Conservation (phyloP, 2,329 filamentous ascomycete species). For the Phoma herbarum region DNA sequence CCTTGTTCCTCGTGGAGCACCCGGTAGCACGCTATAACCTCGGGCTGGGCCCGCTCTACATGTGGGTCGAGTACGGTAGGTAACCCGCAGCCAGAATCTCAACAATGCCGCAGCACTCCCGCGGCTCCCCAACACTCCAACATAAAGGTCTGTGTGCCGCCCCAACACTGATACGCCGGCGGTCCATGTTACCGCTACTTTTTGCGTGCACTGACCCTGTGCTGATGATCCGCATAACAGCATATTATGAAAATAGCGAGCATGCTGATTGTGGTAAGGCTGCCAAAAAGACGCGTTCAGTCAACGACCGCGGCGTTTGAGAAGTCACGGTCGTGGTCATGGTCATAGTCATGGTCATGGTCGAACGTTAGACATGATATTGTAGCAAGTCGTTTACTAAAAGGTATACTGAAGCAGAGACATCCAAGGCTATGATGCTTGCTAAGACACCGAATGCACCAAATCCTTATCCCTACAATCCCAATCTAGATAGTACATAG, state of each 20-base stretch:
- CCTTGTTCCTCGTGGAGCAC: neutral
- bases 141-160: neutral
- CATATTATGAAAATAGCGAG: neutral
- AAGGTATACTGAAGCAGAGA: slow-evolving; percentile 42
- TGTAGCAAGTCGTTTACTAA: slow-evolving; percentile 37
- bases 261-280: neutral
- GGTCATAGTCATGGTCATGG: neutral
- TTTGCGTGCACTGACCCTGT: neutral
- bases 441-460: slow-evolving; percentile 39
- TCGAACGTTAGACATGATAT: slow-evolving; percentile 38
- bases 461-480: slow-evolving; percentile 45
- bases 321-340: neutral
- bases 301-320: slow-evolving; percentile 8
- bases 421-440: slow-evolving; percentile 35
- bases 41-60: neutral
- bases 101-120: slow-evolving; percentile 10
- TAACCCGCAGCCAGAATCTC: neutral
- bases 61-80: neutral
- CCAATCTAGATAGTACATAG: slow-evolving; percentile 49
- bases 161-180: slow-evolving; percentile 4
- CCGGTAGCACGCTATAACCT: slow-evolving; percentile 2
- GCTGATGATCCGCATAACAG: neutral
- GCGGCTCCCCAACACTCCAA: slow-evolving; percentile 10
- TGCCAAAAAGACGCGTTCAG: neutral
- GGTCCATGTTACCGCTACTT: neutral